phyloP scores from a whole-genome alignment of 2,329 filamentous ascomycete species.

The Xylaria multiplex region DNA sequence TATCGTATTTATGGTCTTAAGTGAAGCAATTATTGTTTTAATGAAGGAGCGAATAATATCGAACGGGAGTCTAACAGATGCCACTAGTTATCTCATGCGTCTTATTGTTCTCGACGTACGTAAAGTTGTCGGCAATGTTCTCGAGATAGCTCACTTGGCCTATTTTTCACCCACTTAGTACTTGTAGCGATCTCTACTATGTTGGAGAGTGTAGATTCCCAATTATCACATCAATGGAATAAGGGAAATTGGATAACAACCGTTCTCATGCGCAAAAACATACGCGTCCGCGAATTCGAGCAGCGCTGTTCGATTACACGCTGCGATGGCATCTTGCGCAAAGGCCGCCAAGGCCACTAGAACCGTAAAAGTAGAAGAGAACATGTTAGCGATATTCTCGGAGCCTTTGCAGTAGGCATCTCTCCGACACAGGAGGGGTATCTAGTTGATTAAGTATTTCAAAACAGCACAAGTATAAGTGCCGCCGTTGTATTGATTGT shows the following conservation, averaged over 20 bases:
- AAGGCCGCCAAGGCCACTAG: slow-evolving; percentile 23
- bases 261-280: slow-evolving; percentile 36
- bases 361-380: slow-evolving; percentile 5
- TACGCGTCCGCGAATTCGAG: slow-evolving; percentile 38
- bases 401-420: background rate
- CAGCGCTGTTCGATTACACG: slow-evolving; percentile 34
- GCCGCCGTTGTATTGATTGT: slow-evolving; percentile 27
- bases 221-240: background rate
- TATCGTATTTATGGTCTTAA: background rate
- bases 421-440: no score
- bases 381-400: slow-evolving; percentile 23
- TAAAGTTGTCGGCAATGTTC: slow-evolving; percentile 42
- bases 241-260: slow-evolving; percentile 17
- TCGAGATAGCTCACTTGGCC: slow-evolving; percentile 35
- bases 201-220: background rate
- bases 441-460: slow-evolving; percentile 4
- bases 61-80: slow-evolving; percentile 34
- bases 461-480: slow-evolving; percentile 17
- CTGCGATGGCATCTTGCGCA: slow-evolving; percentile 21
- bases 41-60: background rate
- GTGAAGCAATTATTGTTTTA: background rate
- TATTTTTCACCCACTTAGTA: slow-evolving; percentile 24
- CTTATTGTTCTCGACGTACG: slow-evolving; percentile 48
- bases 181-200: background rate
- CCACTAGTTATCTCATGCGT: slow-evolving; percentile 44